A percentile compares a stretch with the other conserved stretches of the same genome.
These are phyloP conservation scores for Cardiospermum halicacabum DNA, from an alignment of 345 rosid genomes.

Conservation along the genomic window DNA sequence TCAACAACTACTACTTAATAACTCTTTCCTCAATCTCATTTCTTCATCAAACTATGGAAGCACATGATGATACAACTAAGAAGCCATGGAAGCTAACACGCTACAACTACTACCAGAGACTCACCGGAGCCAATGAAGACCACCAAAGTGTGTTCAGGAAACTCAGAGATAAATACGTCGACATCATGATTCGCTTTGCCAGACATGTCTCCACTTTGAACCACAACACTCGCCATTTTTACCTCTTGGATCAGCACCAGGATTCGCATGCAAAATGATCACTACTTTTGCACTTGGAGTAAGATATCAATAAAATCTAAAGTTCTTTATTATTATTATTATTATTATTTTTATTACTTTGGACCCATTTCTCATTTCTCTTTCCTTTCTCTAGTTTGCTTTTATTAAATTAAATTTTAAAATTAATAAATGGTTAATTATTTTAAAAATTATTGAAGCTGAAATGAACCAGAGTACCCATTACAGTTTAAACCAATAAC, in stretches of 20 bases:
- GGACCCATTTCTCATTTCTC: no score
- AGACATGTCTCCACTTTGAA: constrained; percentile 8
- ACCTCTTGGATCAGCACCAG: no score
- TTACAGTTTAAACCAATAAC: no score
- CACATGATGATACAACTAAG: constrained; percentile 7
- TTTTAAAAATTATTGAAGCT: no score
- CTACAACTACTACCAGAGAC: constrained; percentile 1
- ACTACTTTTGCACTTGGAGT: neutral
- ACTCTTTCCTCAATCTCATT: neutral
- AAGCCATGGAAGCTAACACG: neutral
- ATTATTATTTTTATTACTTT: no score
- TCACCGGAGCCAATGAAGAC: neutral
- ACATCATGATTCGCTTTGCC: constrained; percentile 13
- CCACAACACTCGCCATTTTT: neutral
- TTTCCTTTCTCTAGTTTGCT: no score
- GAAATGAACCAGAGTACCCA: no score
- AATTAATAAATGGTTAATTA: no score
- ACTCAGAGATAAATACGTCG: constrained; percentile 14
- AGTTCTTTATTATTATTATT: neutral
- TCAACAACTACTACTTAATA: no score
- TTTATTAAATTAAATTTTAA: no score
- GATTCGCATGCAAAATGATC: no score
- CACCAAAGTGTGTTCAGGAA: neutral
- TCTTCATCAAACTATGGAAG: neutral
- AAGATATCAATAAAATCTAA: neutral